Conservation (phyloP, 2,329 filamentous ascomycete genomes). For the Sporothrix sp. region DNA sequence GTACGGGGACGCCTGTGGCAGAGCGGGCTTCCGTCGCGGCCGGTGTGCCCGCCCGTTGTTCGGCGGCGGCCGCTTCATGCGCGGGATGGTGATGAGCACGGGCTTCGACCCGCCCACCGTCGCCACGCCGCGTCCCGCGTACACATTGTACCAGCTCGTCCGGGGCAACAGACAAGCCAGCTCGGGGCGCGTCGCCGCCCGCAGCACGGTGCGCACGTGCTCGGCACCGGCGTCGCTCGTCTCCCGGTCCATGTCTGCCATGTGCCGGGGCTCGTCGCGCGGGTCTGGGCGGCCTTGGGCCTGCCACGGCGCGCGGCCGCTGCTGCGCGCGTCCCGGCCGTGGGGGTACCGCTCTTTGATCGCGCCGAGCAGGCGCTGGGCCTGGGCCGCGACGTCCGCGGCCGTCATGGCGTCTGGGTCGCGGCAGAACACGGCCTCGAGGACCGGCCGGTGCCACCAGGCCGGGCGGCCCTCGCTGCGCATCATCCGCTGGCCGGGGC, state of each 20-base stretch:
- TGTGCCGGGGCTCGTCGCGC: too few relatives aligned
- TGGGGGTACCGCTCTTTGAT: neutral
- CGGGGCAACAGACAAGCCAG: conserved; percentile 6
- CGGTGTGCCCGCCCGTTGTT: too few relatives aligned
- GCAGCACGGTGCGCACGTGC: neutral
- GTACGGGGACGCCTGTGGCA: too few relatives aligned
- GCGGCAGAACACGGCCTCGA: conserved; percentile 17
- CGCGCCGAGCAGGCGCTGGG: neutral
- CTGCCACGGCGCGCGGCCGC: too few relatives aligned
- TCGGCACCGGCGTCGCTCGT: neutral
- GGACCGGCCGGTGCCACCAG: neutral
- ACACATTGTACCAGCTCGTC: conserved; percentile 6
- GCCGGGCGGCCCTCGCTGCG: too few relatives aligned
- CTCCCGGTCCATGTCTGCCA: neutral
- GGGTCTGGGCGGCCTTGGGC: too few relatives aligned
- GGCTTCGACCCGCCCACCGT: neutral
- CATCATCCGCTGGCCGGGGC: too few relatives aligned
- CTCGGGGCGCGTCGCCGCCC: conserved; percentile 2
- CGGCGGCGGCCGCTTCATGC: neutral
- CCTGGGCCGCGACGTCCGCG: conserved; percentile 1
- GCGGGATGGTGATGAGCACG: neutral
- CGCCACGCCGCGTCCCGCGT: conserved; percentile 7
- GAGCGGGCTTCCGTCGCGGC: neutral
- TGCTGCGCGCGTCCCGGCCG: neutral
- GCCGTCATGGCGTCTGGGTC: conserved; percentile 6